A percentile compares a stretch with the other conserved stretches of the same genome.
Conservation (phyloP, 2,329 filamentous ascomycete species). For the Exserohilum rostratum region DNA sequence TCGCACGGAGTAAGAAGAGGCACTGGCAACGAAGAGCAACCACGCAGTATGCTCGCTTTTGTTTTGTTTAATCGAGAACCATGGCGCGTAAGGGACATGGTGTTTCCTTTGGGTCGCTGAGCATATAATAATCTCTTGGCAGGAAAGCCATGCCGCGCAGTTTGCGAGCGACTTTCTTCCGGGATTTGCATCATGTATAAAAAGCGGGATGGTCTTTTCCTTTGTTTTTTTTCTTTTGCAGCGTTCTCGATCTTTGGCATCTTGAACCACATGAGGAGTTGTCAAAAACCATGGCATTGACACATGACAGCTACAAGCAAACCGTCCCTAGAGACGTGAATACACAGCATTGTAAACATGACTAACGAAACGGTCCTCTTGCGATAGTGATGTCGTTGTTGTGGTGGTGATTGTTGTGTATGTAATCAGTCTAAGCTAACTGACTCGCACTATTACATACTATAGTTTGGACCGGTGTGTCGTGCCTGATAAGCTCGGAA, state of each 20-base stretch:
- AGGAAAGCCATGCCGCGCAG: constrained; percentile 22
- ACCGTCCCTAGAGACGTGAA: constrained; percentile 23
- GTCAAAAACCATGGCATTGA: constrained; percentile 24
- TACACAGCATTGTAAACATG: constrained; percentile 32
- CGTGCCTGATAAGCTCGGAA: too few species aligned
- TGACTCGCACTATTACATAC: too few species aligned
- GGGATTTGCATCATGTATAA: constrained; percentile 37
- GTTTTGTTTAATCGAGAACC: constrained; percentile 20
- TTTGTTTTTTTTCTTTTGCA: constrained; percentile 13
- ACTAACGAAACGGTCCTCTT: constrained; percentile 14
- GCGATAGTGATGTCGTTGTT: not conserved
- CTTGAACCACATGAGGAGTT: constrained; percentile 19
- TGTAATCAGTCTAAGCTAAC: too few species aligned
- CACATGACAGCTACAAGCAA: constrained; percentile 18
- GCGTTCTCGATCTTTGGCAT: constrained; percentile 20
- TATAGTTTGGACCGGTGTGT: too few species aligned
- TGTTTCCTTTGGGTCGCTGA: constrained; percentile 15
- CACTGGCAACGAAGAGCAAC: constrained; percentile 13
- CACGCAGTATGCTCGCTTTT: constrained; percentile 5
- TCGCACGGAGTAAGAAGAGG: constrained; percentile 23
- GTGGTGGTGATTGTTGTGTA: too few species aligned
- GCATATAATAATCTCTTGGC: constrained; percentile 27
- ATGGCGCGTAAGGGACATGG: constrained; percentile 15
- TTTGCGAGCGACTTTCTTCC: constrained; percentile 20
- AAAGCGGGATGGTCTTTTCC: constrained; percentile 33